Conservation (phyloP, 2,329 filamentous ascomycete genomes). For the Penicillium sp. region DNA sequence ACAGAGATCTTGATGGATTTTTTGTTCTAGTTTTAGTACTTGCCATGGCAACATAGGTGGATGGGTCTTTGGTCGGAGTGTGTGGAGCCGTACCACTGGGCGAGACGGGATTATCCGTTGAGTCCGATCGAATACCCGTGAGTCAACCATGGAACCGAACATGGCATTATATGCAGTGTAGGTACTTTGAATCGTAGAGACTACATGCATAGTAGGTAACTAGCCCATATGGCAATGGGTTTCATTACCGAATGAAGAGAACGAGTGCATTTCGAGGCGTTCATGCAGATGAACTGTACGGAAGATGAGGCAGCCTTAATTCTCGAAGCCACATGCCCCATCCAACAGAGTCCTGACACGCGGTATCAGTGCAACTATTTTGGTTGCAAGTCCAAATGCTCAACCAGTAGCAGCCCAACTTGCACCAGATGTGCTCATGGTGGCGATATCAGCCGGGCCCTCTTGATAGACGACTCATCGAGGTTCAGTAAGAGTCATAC, state of each 20-base stretch:
- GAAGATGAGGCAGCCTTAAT: conserved; percentile 6
- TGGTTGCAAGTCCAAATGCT: background rate
- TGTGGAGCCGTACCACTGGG: conserved; percentile 24
- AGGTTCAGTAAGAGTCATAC: conserved; percentile 2
- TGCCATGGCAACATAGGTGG: conserved; percentile 22
- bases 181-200: background rate
- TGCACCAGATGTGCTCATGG: background rate
- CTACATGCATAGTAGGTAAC: background rate
- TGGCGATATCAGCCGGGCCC: background rate
- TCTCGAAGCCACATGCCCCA: conserved; percentile 23
- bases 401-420: conserved; percentile 1
- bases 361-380: conserved; percentile 2
- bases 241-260: conserved; percentile 3
- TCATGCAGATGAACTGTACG: conserved; percentile 22
- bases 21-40: conserved; percentile 2
- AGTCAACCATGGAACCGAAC: conserved; percentile 20
- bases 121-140: conserved; percentile 10
- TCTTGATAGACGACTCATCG: background rate
- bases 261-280: conserved; percentile 2
- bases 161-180: background rate
- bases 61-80: conserved; percentile 3
- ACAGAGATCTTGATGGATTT: conserved; percentile 5
- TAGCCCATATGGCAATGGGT: conserved; percentile 2
- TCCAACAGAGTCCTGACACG: conserved; percentile 20
- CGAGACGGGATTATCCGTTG: conserved; percentile 22